Base-by-base conservation (phyloP, 2,329 filamentous ascomycete species). In the Microsporum canis region DNA sequence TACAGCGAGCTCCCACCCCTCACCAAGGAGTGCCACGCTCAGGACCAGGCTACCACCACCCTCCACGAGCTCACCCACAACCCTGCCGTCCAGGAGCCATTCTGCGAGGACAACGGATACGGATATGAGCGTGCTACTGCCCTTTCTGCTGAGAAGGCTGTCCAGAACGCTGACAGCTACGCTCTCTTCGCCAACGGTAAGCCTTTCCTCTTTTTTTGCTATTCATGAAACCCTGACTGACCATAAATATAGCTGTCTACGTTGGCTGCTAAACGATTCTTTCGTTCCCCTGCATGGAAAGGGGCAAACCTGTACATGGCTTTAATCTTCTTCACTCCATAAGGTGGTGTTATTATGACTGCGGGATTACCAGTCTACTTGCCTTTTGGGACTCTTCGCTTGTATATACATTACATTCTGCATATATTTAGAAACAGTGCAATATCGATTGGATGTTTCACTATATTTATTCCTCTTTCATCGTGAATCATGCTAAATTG, bases 1-100 rank as follows among this genome's bases (percentile, higher is more conserved):
- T 79, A 72, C 57, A 64, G 69, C 10, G 23, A 36, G 5, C 77
- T 88, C 7, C 76, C 81, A 0, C 75, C 77, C 1, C 62, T 82
- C 33, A 73, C 79, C 5, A 66, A 66, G 12, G 73, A 70, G 0
- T 88, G 86, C 75, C 83, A 87, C 69, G 78, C 67, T 2, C 85
- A 88, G 73, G 85, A 88, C 68, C 82, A 86, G 73, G 83, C 82
- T 1, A 85, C 81, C 12, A 87, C 85, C 14, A 79, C 79, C 38
- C 71, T 88, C 10, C 86, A 88, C 68, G 86, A 88, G 76, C 76
- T 79, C 65, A 86, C 85, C 7, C 86, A 88, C 69, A 77, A 80
- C 23, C 72, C 79, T 69, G 77, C 73, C 72, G 76, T 80, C 7
- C 78, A 73, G 64, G 70, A 66, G 64, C 82, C 82, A 61, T 82